phyloP scores from a whole-genome alignment of 129 eudicot species.

The Tagetes patula region DNA sequence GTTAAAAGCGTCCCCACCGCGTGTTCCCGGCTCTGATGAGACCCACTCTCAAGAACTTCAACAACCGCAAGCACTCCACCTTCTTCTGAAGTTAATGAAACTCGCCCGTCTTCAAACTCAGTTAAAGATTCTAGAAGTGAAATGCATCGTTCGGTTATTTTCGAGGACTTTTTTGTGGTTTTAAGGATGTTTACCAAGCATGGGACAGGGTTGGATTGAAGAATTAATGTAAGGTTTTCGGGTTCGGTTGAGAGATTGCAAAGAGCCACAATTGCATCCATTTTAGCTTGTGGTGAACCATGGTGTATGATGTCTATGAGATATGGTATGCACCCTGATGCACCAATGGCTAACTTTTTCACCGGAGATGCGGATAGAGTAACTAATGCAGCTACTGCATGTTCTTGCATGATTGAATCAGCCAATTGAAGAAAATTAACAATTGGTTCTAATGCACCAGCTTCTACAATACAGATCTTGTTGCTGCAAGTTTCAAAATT shows the following conservation, averaged over 20 bases:
- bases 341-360: slow-evolving; percentile 65
- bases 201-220: slow-evolving; percentile 67
- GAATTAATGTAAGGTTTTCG: slow-evolving; percentile 47
- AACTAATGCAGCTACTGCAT: slow-evolving; percentile 80
- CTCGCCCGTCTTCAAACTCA: slow-evolving; percentile 58
- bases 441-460: slow-evolving; percentile 87
- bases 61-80: slow-evolving; percentile 94
- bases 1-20: slow-evolving; percentile 83
- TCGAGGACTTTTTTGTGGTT: slow-evolving; percentile 63
- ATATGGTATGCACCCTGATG: slow-evolving; percentile 76
- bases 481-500: slow-evolving; percentile 50
- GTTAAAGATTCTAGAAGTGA: slow-evolving; percentile 71
- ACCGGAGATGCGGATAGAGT: slow-evolving; percentile 86
- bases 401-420: slow-evolving; percentile 56
- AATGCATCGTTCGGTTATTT: slow-evolving; percentile 64
- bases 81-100: slow-evolving; percentile 52
- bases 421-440: slow-evolving; percentile 67
- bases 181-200: slow-evolving; percentile 57
- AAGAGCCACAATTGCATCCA: slow-evolving; percentile 79
- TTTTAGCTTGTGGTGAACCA: slow-evolving; percentile 67
- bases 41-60: slow-evolving; percentile 82
- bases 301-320: slow-evolving; percentile 52
- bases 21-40: slow-evolving; percentile 82
- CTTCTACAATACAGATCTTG: slow-evolving; percentile 69
- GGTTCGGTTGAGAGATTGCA: slow-evolving; percentile 84